phyloP scores from a whole-genome alignment of 176 grass and related monocot species.

The Triticum turgidum region DNA sequence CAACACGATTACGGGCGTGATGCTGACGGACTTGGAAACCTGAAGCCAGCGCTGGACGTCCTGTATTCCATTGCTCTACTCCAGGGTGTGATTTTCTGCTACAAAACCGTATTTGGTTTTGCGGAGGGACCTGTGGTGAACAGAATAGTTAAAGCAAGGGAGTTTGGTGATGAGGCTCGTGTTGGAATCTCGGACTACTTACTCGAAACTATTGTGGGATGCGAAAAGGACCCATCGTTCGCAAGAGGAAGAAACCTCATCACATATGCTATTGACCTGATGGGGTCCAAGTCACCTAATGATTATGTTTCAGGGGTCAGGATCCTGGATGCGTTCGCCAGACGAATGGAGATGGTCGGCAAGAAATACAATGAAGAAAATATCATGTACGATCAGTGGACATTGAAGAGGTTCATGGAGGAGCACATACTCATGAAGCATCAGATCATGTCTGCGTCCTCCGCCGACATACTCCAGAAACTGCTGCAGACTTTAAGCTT shows the following conservation, averaged over 20 bases:
- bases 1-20: neutral
- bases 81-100: neutral
- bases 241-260: neutral
- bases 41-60: neutral
- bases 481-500: neutral
- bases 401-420: too few relatives aligned
- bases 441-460: neutral
- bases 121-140: neutral
- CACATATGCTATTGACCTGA: neutral
- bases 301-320: neutral
- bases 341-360: too few relatives aligned
- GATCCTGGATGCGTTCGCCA: neutral
- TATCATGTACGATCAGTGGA: too few relatives aligned
- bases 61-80: neutral
- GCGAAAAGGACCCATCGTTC: neutral
- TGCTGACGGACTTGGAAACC: neutral
- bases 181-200: neutral
- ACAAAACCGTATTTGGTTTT: neutral
- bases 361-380: neutral
- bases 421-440: neutral
- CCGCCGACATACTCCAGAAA: neutral
- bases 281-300: neutral
- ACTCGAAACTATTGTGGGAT: accelerated
- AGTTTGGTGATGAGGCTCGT: neutral
- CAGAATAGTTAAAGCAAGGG: accelerated